A percentile compares a stretch with the other conserved stretches of the same genome.
Evolutionary conservation across 2,329 filamentous ascomycete species (phyloP).

Genomic region (Myriosclerotinia scirpicola): DNA sequence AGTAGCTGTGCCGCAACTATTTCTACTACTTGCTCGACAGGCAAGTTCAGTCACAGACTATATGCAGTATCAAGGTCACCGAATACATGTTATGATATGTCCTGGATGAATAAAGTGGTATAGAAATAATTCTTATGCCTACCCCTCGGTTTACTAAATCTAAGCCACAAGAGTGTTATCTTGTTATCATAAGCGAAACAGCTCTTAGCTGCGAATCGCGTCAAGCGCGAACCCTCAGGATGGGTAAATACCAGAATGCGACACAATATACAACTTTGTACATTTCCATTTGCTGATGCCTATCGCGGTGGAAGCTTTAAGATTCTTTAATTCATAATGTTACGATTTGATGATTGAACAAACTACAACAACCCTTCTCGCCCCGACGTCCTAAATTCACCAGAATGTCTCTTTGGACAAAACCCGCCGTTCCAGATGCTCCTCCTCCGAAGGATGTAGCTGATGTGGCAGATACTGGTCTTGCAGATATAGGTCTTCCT

Average conservation of each 20-base stretch:
- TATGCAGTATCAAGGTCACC: too few species aligned
- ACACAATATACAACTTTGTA: background rate
- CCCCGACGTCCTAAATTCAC: background rate
- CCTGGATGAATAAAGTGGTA: background rate
- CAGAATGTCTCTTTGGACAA: conserved; percentile 39
- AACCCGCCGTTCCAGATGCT: conserved; percentile 25
- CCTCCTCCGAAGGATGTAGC: conserved; percentile 31
- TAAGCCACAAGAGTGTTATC: background rate
- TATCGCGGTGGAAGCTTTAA: background rate
- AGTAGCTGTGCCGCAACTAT: too few species aligned
- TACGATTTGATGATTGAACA: background rate
- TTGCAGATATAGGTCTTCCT: conserved; percentile 42
- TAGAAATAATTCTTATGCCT: background rate
- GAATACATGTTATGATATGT: too few species aligned
- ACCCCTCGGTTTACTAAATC: background rate
- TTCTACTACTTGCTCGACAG: too few species aligned
- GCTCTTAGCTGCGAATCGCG: conserved; percentile 1
- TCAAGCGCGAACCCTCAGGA: background rate
- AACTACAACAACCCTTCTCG: background rate
- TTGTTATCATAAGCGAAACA: conserved; percentile 15
- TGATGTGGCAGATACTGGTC: conserved; percentile 48
- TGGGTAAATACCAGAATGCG: background rate
- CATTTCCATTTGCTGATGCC: background rate
- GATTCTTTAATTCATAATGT: background rate
- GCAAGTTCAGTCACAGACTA: too few species aligned